Base-by-base conservation (phyloP, 495 filamentous ascomycete species). In the Pseudevernia furfuracea region DNA sequence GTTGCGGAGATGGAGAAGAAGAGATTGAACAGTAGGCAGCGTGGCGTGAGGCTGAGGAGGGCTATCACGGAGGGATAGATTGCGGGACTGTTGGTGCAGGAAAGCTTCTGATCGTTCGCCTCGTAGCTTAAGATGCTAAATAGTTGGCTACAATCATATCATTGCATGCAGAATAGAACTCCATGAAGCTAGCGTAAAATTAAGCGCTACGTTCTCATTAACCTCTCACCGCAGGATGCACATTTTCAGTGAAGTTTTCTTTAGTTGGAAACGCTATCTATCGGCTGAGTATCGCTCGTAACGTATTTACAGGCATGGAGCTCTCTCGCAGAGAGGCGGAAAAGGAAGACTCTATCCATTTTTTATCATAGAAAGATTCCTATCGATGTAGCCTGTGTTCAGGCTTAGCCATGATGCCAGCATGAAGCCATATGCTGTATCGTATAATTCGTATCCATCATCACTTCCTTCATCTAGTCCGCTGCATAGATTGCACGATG, bases 1-100 rank as follows among this genome's bases (percentile, higher is more conserved):
- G 81, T 85, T 70, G 82, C 81, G 60, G 79, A 83, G 69, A 81
- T 83, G 66, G 83, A 88, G 69, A 71, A 77, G 56, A 72, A 74
- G 65, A 86, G 85, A 72, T 80, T 98, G 72, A 89, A 76, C 82
- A 88, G 89, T 63, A 87, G 91, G 78, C 94, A 97, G 85, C 90
- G 92, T 73, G 94, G 89, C 73, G 79, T 84, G 72, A 84, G 87
- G 77, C 77, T 87, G 72, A 87, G 89, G 78, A 80, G 80, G 74
- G 90, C 90, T 71, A 89, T 96, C 79, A 90, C 88, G 4, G 53
- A 65, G 25, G 63, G 63, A 36, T 68, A 63, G 58, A 64, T 74
- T 93, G 91, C 70, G 73, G 63, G 60, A n/a, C n/a, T 75, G 43
- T 63, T 60, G 39, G 19, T 53, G 62, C 37, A 32, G 39, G 10